Evolutionary conservation across 164 flowering plant genomes (phyloP).

Genomic region (Litsea cubeba): DNA sequence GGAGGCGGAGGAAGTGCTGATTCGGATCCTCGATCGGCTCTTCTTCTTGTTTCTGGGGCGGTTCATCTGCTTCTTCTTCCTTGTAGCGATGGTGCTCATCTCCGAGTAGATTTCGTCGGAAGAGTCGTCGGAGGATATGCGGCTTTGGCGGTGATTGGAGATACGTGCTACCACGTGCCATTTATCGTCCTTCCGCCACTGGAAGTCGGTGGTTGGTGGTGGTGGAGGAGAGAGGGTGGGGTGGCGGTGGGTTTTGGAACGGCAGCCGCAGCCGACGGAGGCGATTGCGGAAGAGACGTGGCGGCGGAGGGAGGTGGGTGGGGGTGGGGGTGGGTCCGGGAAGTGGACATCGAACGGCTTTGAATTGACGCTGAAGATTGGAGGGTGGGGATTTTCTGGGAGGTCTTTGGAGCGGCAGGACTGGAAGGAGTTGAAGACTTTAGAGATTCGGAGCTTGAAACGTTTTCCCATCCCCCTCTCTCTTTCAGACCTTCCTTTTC

Average conservation of each 20-base stretch:
- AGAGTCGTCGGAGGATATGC: slow-evolving; percentile 32
- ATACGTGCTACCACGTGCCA: slow-evolving; percentile 54
- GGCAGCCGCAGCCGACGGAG: slow-evolving; percentile 20
- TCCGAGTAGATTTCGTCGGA: slow-evolving; percentile 11
- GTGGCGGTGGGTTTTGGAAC: slow-evolving; percentile 4
- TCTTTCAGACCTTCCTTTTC: background rate
- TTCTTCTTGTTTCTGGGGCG: slow-evolving; percentile 9
- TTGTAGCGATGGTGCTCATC: slow-evolving; percentile 11
- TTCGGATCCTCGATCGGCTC: slow-evolving; percentile 22
- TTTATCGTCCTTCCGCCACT: slow-evolving; percentile 32
- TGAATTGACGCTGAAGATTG: slow-evolving; percentile 10
- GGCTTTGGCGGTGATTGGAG: slow-evolving; percentile 22
- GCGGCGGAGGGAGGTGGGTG: slow-evolving; percentile 11
- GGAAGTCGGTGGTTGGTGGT: slow-evolving; percentile 8
- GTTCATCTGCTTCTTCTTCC: slow-evolving; percentile 10
- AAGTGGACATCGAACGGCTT: slow-evolving; percentile 14
- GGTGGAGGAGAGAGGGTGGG: background rate
- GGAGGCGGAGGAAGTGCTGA: slow-evolving; percentile 52
- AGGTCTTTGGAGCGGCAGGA: slow-evolving; percentile 34
- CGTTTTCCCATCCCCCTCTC: slow-evolving; percentile 41
- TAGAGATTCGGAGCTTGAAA: slow-evolving; percentile 31
- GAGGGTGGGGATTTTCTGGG: slow-evolving; percentile 20
- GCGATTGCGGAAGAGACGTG: slow-evolving; percentile 13
- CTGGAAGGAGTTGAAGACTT: slow-evolving; percentile 24
- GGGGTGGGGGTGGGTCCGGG: slow-evolving; percentile 17